A percentile compares a stretch with the other conserved stretches of the same genome.
Conservation (phyloP, 1,139 yeast genomes). For the Saccharomyces hybrid region DNA sequence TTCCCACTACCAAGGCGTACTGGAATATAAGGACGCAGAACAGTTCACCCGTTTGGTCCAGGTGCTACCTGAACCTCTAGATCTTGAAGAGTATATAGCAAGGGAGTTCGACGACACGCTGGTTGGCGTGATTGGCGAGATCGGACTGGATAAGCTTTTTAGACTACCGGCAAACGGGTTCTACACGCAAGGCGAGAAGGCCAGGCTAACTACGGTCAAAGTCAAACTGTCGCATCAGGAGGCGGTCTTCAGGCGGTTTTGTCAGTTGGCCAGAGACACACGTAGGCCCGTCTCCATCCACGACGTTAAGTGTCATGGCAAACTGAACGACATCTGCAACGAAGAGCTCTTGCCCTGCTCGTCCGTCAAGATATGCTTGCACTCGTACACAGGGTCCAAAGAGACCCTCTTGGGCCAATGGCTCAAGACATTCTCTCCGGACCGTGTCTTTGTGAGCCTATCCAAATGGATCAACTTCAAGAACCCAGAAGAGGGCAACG, state of each 20-base stretch:
- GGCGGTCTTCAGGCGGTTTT: conserved; percentile 42
- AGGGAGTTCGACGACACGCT: conserved; percentile 34
- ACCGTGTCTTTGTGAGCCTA: conserved; percentile 45
- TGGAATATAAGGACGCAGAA: conserved; percentile 17
- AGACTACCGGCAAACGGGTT: conserved; percentile 58
- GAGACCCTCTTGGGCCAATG: conserved; percentile 53
- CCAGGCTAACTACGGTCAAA: conserved; percentile 37
- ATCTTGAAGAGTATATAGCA: conserved; percentile 29
- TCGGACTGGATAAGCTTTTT: conserved; percentile 77
- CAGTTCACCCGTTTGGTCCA: conserved; percentile 39
- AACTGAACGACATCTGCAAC: conserved; percentile 41
- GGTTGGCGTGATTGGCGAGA: conserved; percentile 59
- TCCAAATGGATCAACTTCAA: conserved; percentile 51
- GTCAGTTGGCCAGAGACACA: conserved; percentile 45
- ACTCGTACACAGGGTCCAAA: conserved; percentile 77
- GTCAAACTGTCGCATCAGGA: conserved; percentile 63
- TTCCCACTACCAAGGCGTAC: conserved; percentile 50
- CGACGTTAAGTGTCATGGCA: conserved; percentile 72
- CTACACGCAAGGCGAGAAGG: conserved; percentile 35
- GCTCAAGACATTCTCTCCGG: conserved; percentile 32
- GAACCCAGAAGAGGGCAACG: conserved; percentile 28
- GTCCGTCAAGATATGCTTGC: conserved; percentile 47
- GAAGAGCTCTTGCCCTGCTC: conserved; percentile 16
- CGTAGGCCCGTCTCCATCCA: conserved; percentile 63
- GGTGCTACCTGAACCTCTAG: conserved; percentile 55